Evolutionary conservation across 2,329 filamentous ascomycete species (phyloP), one percentile per base, ranked within the genome.

Genomic region (Apiospora malaysiana): DNA sequence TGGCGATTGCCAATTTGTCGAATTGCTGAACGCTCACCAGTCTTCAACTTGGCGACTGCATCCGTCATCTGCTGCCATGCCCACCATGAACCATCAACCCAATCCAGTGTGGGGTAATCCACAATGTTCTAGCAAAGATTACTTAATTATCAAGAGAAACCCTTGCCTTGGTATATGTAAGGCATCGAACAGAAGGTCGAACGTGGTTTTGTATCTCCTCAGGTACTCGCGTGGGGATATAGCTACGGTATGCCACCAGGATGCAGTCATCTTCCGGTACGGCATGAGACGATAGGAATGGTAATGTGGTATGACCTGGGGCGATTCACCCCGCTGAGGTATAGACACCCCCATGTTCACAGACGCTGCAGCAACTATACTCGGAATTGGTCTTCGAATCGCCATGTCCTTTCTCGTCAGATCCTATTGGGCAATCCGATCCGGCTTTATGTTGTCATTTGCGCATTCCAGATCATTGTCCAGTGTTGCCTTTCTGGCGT

Each of bases 51-150:
- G 45, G 14, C 18, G 21, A n/a, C n/a, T 18, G 43, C n/a, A 2
- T 47, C 45, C 21, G 18, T 63, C 32, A 40, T 56, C 49, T 25
- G 25, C 4, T 40, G 32, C 56, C 25, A 63, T 63, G 56, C 32
- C 32, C 56, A 45, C 45, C 21, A 63, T 63, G 8, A 18, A 32
- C 32, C 32, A 32, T 32, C 32, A 32, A n/a, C n/a, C n/a, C n/a
- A n/a, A 63, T 12, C 18, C 27, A 40, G 7, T 63, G 56, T 63
- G 56, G 56, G 32, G 56, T 63, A 63, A n/a, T n/a, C 56, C 56
- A 63, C 56, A 21, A 32, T 32, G 32, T 63, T 12, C 56, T 32
- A 40, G 27, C 21, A n/a, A 40, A 21, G 27, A 63, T 63, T 40
- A 5, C 56, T 63, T 63, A 63, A 63, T 63, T 32, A 40, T 23